phyloP scores from a whole-genome alignment of 345 rosid species.

The Jatropha curcas region DNA sequence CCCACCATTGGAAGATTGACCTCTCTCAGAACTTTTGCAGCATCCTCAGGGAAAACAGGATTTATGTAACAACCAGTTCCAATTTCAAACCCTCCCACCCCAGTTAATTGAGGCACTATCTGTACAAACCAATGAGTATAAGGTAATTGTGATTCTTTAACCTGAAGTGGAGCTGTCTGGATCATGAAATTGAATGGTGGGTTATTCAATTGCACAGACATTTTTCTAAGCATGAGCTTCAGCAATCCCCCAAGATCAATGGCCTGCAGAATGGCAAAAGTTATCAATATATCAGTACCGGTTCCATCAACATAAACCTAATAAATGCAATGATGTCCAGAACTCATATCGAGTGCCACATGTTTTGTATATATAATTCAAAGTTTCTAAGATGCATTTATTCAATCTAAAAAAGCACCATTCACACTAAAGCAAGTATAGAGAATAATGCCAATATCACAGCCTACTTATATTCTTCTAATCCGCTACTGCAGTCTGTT shows the following conservation, averaged over 20 bases:
- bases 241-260: constrained; percentile 70
- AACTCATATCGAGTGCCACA: neutral
- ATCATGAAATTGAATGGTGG: constrained; percentile 88
- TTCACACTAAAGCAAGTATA: neutral
- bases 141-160: constrained; percentile 37
- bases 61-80: constrained; percentile 84
- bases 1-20: constrained; percentile 30
- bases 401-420: neutral
- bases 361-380: neutral
- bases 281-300: neutral
- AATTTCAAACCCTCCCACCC: constrained; percentile 80
- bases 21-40: constrained; percentile 69
- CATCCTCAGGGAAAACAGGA: constrained; percentile 87
- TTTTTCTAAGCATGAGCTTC: constrained; percentile 70
- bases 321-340: constrained; percentile 4
- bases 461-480: neutral
- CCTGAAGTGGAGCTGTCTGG: constrained; percentile 68
- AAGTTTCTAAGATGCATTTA: too few relatives aligned
- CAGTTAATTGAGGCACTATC: constrained; percentile 67
- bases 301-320: neutral
- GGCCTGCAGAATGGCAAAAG: constrained; percentile 52
- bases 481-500: too few relatives aligned
- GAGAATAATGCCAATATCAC: neutral
- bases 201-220: constrained; percentile 54
- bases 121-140: constrained; percentile 78